phyloP scores from a whole-genome alignment of 768 basidiomycete genomes.

The Trichaptum fuscoviolaceum region DNA sequence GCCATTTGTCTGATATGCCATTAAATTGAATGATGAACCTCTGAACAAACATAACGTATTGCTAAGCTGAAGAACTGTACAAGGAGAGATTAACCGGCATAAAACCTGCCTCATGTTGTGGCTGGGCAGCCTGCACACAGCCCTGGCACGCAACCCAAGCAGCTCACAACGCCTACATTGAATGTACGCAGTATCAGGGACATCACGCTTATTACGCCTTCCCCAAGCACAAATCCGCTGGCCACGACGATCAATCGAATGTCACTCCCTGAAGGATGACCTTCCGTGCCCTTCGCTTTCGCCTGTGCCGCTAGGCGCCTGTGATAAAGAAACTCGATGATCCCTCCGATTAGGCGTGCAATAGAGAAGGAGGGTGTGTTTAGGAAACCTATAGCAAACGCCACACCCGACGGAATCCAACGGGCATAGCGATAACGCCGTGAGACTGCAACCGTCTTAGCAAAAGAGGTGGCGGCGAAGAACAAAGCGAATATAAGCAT shows the following conservation, averaged over 20 bases:
- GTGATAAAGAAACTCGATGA: slow-evolving; percentile 70
- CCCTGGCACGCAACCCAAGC: slow-evolving; percentile 81
- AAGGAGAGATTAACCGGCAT: not conserved
- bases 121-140: slow-evolving; percentile 63
- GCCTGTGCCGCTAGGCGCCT: slow-evolving; percentile 32
- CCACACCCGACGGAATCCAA: slow-evolving; percentile 89
- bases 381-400: slow-evolving; percentile 93
- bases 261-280: slow-evolving; percentile 28
- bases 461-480: slow-evolving; percentile 60
- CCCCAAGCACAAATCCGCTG: slow-evolving; percentile 93
- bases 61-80: not conserved
- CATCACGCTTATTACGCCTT: slow-evolving; percentile 84
- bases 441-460: slow-evolving; percentile 56
- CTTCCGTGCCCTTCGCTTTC: slow-evolving; percentile 33
- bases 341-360: slow-evolving; percentile 84
- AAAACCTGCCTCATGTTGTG: not conserved
- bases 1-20: not conserved
- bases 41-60: not conserved
- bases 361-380: slow-evolving; percentile 95
- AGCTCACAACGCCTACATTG: slow-evolving; percentile 73
- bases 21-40: not conserved
- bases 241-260: slow-evolving; percentile 83
- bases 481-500: slow-evolving; percentile 74
- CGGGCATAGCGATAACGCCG: slow-evolving; percentile 50
- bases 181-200: slow-evolving; percentile 68